Conservation (phyloP, 164 flowering plant genomes). For the Platanus orientalis region DNA sequence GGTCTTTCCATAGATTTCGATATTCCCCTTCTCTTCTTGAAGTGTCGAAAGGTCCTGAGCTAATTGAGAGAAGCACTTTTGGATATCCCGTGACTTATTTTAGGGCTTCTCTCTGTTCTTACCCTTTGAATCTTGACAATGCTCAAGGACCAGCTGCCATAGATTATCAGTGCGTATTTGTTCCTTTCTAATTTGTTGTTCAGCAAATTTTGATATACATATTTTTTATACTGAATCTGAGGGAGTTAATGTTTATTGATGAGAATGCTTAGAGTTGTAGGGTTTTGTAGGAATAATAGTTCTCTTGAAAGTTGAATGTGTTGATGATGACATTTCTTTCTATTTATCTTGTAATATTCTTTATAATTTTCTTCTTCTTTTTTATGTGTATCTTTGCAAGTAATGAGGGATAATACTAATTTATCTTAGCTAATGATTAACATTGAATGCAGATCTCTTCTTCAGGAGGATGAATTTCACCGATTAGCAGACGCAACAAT, state of each 20-base stretch:
- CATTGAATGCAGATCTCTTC: constrained; percentile 48
- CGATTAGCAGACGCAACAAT: constrained; percentile 71
- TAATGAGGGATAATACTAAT: neutral
- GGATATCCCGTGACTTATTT: neutral
- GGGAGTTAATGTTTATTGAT: no score
- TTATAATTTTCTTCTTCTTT: no score
- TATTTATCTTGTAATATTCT: no score
- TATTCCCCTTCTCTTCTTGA: neutral
- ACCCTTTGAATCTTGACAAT: constrained; percentile 3
- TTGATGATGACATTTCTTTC: no score
- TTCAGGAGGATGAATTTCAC: constrained; percentile 83
- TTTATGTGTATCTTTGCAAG: no score
- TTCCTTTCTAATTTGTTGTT: neutral
- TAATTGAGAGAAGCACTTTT: neutral
- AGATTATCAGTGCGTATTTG: constrained; percentile 16
- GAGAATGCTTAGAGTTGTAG: no score
- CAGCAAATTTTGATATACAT: no score
- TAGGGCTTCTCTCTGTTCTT: neutral
- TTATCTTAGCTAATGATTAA: constrained; percentile 20
- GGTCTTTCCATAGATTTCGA: neutral
- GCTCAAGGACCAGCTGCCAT: constrained; percentile 14
- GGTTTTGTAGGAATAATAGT: no score
- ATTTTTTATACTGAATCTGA: no score
- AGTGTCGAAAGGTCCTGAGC: neutral
- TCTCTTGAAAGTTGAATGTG: no score